Evolutionary conservation across 768 basidiomycete genomes (phyloP), one percentile per base, ranked within the genome.

Genomic region (Cubamyces lactineus): DNA sequence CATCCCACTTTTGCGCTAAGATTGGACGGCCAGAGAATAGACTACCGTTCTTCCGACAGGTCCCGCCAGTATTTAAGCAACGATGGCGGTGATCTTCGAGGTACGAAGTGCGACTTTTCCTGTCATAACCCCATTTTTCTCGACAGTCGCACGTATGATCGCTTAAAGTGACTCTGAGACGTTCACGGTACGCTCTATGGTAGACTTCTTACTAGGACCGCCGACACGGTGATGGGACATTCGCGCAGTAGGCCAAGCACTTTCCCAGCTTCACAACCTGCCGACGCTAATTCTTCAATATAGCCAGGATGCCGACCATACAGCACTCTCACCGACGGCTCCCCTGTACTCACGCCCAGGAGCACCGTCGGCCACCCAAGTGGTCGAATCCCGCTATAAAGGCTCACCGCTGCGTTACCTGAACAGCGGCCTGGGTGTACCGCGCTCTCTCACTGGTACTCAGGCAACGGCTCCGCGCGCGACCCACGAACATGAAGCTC

Each of bases 201-300:
- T 26, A 23, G 39, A 42, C 19, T 16, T 38, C 50, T 52, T 13
- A 45, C 42, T 24, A 19, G 17, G 17, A 1, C 5, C 30, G 23
- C 48, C 26, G 28, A 41, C 61, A 62, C 61, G 61, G n/a, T 40
- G 51, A 45, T 50, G 53, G 30, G 57, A 64, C 21, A 30, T 8
- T 12, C 39, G 17, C 11, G 12, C 24, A 45, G 39, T 24, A 8
- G 41, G 49, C 52, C 56, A 19, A 53, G 51, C 4, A 24, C 21
- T 24, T 57, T 61, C 59, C 39, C 57, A 61, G 30, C 12, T 12
- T 26, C 13, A 39, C 39, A 19, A n/a, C 43, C 12, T 41, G 13
- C 13, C 30, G 39, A 21, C 28, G 16, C 40, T 46, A 23, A 19
- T 50, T 21, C 45, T 51, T 19, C 47, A 26, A 9, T 5, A 28